These are phyloP conservation scores for Cryptococcus sp. DNA, from an alignment of 1,284 basidiomycete genomes.

Conservation along the genomic window DNA sequence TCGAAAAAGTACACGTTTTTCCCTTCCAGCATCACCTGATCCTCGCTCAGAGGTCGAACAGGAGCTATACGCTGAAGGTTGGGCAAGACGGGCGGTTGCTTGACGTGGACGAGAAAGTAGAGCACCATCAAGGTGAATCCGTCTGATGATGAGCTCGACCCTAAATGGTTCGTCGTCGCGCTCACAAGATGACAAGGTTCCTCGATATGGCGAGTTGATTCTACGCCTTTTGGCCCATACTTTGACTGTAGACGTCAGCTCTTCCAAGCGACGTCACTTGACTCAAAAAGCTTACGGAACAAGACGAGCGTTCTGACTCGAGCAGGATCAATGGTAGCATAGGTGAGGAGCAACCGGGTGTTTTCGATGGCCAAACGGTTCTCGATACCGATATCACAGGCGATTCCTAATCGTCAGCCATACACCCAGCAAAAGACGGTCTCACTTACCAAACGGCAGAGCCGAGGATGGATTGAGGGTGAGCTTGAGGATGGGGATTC, in stretches of 20 bases:
- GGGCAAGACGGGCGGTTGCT: slow-evolving; percentile 86
- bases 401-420: slow-evolving; percentile 51
- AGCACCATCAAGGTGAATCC: slow-evolving; percentile 97
- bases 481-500: slow-evolving; percentile 98
- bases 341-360: slow-evolving; percentile 90
- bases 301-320: slow-evolving; percentile 89
- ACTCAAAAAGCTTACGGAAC: slow-evolving; percentile 58
- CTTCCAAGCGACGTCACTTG: background rate
- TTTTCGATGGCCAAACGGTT: slow-evolving; percentile 96
- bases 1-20: slow-evolving; percentile 95
- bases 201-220: slow-evolving; percentile 97
- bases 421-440: background rate
- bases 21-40: slow-evolving; percentile 80
- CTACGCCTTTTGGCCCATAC: slow-evolving; percentile 98
- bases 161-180: background rate
- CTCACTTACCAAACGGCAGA: slow-evolving; percentile 62
- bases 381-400: slow-evolving; percentile 98
- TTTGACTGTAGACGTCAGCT: slow-evolving; percentile 64
- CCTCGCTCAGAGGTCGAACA: slow-evolving; percentile 73
- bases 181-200: slow-evolving; percentile 81
- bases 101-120: slow-evolving; percentile 95
- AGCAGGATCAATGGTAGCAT: slow-evolving; percentile 93
- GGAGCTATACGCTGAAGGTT: slow-evolving; percentile 86
- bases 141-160: slow-evolving; percentile 44
- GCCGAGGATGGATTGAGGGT: slow-evolving; percentile 84